Conservation (phyloP, 2,329 filamentous ascomycete genomes). For the Zymoseptoria tritici region DNA sequence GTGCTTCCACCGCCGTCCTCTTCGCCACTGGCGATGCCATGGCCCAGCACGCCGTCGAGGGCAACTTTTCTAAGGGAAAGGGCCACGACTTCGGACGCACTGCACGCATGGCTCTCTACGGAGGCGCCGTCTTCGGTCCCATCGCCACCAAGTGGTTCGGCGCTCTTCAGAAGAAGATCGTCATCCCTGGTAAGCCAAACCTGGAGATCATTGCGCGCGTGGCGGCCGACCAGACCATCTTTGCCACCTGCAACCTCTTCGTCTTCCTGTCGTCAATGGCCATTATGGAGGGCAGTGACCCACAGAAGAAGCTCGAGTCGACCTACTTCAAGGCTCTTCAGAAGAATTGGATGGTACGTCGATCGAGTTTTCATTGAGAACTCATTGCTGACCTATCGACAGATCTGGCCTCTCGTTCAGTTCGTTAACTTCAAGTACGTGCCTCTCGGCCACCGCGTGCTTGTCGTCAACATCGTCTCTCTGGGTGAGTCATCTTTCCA, state of each 20-base stretch:
- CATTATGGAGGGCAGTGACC: conserved; percentile 38
- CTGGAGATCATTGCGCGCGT: conserved; percentile 71
- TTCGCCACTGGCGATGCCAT: conserved; percentile 88
- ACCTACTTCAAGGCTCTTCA: conserved; percentile 65
- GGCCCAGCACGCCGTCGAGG: conserved; percentile 86
- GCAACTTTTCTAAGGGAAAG: conserved; percentile 53
- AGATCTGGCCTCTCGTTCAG: conserved; percentile 71
- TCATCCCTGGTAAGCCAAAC: conserved; percentile 53
- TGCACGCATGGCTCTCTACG: conserved; percentile 72
- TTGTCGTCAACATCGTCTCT: conserved; percentile 79
- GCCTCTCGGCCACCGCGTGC: conserved; percentile 71
- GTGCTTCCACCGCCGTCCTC: conserved; percentile 80
- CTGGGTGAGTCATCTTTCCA: conserved; percentile 45
- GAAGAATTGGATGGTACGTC: conserved; percentile 68
- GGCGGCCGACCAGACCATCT: conserved; percentile 69
- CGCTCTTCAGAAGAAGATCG: conserved; percentile 65
- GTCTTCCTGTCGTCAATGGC: conserved; percentile 82
- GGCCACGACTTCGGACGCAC: conserved; percentile 67
- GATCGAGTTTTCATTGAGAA: neutral
- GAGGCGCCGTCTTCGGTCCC: conserved; percentile 76
- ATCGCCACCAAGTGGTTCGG: conserved; percentile 81
- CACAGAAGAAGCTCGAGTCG: conserved; percentile 61
- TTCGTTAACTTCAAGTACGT: conserved; percentile 80
- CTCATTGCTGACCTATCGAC: neutral
- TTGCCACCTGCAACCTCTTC: conserved; percentile 76